These are phyloP conservation scores for Boletus rubropictus DNA, from an alignment of 768 basidiomycete species.

Conservation along the genomic window DNA sequence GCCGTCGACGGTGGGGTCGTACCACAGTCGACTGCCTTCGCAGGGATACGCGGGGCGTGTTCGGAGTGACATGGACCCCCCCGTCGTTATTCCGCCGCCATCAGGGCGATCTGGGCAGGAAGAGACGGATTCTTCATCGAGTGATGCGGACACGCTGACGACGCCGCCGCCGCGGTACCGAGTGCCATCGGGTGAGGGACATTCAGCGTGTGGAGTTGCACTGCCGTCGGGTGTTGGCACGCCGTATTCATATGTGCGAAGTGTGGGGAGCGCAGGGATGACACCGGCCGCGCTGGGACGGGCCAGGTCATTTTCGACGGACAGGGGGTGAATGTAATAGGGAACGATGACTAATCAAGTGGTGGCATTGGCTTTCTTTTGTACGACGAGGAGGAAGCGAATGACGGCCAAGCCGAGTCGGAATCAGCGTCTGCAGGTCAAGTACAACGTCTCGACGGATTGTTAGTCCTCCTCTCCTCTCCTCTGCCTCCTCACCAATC, in stretches of 20 bases:
- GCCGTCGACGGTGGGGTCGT: slow-evolving; percentile 24
- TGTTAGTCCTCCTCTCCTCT: slow-evolving; percentile 31
- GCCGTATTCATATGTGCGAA: slow-evolving; percentile 18
- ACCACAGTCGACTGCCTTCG: slow-evolving; percentile 23
- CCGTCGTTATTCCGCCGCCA: slow-evolving; percentile 29
- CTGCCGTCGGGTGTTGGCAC: slow-evolving; percentile 14
- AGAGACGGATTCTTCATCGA: slow-evolving; percentile 29
- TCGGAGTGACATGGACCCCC: not conserved
- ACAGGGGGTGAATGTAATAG: slow-evolving; percentile 8
- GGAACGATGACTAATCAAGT: slow-evolving; percentile 15
- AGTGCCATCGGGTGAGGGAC: slow-evolving; percentile 15
- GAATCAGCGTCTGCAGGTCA: slow-evolving; percentile 38
- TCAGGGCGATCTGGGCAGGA: slow-evolving; percentile 10
- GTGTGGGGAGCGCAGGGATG: slow-evolving; percentile 17
- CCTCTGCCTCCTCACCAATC: not conserved
- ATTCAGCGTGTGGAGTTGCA: slow-evolving; percentile 12
- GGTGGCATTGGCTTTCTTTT: not conserved
- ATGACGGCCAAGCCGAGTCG: slow-evolving; percentile 23
- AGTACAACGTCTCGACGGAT: slow-evolving; percentile 51
- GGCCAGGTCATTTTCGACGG: slow-evolving; percentile 14
- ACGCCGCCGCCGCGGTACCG: slow-evolving; percentile 28
- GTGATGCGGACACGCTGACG: slow-evolving; percentile 33
- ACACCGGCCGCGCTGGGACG: slow-evolving; percentile 24
- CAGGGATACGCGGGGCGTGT: slow-evolving; percentile 5
- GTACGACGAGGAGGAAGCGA: slow-evolving; percentile 7